Percentiles rank a stretch among this genome's conserved stretches.
phyloP scores from a whole-genome alignment of 495 filamentous ascomycete species.

The Annulohypoxylon moriforme region DNA sequence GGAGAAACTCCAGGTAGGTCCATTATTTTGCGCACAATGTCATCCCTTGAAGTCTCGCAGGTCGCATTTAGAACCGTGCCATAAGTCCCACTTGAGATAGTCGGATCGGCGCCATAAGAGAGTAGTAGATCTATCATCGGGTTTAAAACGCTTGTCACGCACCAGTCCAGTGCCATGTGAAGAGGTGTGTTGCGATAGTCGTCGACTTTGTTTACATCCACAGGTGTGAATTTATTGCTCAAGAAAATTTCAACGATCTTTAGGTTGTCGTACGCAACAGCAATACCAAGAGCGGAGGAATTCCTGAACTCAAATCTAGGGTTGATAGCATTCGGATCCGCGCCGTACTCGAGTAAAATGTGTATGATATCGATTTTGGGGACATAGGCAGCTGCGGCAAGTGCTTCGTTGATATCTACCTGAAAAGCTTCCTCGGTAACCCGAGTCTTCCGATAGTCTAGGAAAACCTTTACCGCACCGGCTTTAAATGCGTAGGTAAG shows the following conservation, averaged over 20 bases:
- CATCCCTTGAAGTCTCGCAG: conserved; percentile 11
- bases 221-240: conserved; percentile 16
- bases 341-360: conserved; percentile 17
- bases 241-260: neutral
- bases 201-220: conserved; percentile 22
- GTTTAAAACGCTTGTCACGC: neutral
- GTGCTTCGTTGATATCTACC: conserved; percentile 14
- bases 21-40: conserved; percentile 24
- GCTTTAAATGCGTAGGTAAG: neutral
- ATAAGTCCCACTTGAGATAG: conserved; percentile 23
- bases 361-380: neutral
- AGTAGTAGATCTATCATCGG: conserved; percentile 39
- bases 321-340: conserved; percentile 12
- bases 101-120: conserved; percentile 30
- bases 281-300: conserved; percentile 7
- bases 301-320: neutral
- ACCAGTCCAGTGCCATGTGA: conserved; percentile 14
- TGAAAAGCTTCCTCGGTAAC: conserved; percentile 4
- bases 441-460: conserved; percentile 9
- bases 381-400: neutral
- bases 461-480: conserved; percentile 1
- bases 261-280: conserved; percentile 5
- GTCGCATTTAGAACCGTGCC: conserved; percentile 40
- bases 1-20: conserved; percentile 14
- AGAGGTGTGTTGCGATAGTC: conserved; percentile 31